These are phyloP conservation scores for Hyphopichia homilentoma DNA, from an alignment of 805 yeast species.

Conservation along the genomic window DNA sequence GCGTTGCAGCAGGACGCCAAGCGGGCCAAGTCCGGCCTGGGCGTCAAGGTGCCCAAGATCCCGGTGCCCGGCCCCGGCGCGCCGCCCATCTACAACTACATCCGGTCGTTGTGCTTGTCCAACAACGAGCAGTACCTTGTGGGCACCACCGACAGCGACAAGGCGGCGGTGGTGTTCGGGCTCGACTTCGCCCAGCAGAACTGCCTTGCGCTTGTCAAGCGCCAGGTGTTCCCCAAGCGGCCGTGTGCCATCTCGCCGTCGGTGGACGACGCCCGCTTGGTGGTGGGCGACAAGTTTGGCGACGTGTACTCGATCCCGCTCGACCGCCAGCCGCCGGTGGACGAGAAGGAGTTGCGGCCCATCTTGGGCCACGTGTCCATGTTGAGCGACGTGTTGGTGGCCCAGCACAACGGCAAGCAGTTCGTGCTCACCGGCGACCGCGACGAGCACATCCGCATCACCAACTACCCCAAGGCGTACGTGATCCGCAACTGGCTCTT, in stretches of 20 bases:
- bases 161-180: constrained; percentile 64
- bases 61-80: constrained; percentile 69
- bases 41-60: constrained; percentile 43
- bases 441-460: constrained; percentile 90
- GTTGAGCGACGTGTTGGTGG: constrained; percentile 71
- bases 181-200: constrained; percentile 34
- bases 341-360: constrained; percentile 52
- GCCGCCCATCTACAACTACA: constrained; percentile 61
- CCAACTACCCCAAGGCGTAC: constrained; percentile 73
- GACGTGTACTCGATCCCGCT: constrained; percentile 73
- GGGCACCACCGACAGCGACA: constrained; percentile 79
- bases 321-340: constrained; percentile 30
- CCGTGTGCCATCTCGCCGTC: constrained; percentile 78
- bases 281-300: constrained; percentile 93
- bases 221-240: constrained; percentile 84
- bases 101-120: constrained; percentile 57
- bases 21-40: constrained; percentile 12
- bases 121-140: constrained; percentile 51
- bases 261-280: constrained; percentile 44
- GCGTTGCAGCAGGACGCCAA: constrained; percentile 19
- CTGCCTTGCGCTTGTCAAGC: constrained; percentile 51
- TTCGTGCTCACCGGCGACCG: constrained; percentile 80
- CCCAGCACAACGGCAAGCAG: constrained; percentile 36
- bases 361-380: constrained; percentile 94
- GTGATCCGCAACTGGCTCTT: constrained; percentile 80